Evolutionary conservation across 164 flowering plant species (phyloP).

Genomic region (grape (Vitis vinifera)): ASM3070453v1 NC_081818.1:21761001-21761500

Average conservation of each 20-base stretch:
- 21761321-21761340: constrained; percentile 37
- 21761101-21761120: constrained; percentile 55
- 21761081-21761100: constrained; percentile 64
- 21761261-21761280: constrained; percentile 47
- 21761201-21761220: too few relatives aligned
- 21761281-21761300: constrained; percentile 41
- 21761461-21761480: neutral
- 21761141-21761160: neutral
- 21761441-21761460: neutral
- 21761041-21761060: too few relatives aligned
- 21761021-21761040: neutral
- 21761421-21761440: constrained; percentile 28
- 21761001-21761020: constrained; percentile 10
- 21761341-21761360: constrained; percentile 34
- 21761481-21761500: neutral
- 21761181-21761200: too few relatives aligned
- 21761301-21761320: constrained; percentile 51
- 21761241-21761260: constrained; percentile 57
- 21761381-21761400: constrained; percentile 40
- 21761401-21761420: constrained; percentile 59
- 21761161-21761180: neutral
- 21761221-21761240: too few relatives aligned
- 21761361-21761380: constrained; percentile 48
- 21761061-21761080: neutral
- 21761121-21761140: constrained; percentile 46